Evolutionary conservation across 2,329 filamentous ascomycete genomes (phyloP).

Genomic region (Ceratocystis alfenasii): DNA sequence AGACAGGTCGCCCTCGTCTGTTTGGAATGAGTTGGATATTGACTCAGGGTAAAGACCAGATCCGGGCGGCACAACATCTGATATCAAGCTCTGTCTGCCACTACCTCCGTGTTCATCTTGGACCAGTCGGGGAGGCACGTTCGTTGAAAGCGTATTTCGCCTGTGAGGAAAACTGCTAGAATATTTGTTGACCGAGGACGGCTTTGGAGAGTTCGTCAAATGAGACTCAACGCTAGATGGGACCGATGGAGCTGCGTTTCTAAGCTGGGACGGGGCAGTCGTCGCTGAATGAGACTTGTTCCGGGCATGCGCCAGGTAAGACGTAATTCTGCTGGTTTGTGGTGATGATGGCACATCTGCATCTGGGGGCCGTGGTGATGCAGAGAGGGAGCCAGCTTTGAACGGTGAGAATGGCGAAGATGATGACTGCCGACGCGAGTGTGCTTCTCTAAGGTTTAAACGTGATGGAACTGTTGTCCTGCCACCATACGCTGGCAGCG

Average conservation of each 20-base stretch:
- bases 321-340: conserved; percentile 28
- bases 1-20: conserved; percentile 85
- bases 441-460: conserved; percentile 16
- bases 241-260: conserved; percentile 32
- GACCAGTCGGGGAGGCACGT: conserved; percentile 48
- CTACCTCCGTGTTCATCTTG: conserved; percentile 65
- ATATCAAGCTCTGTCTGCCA: conserved; percentile 62
- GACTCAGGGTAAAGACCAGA: conserved; percentile 67
- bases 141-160: conserved; percentile 63
- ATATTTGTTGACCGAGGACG: conserved; percentile 66
- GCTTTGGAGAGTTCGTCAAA: conserved; percentile 64
- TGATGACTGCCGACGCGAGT: conserved; percentile 57
- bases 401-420: conserved; percentile 90
- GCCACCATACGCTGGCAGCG: conserved; percentile 36
- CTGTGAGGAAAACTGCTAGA: conserved; percentile 91
- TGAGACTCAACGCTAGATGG: conserved; percentile 43
- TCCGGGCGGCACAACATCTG: conserved; percentile 58
- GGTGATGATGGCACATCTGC: conserved; percentile 43
- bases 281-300: conserved; percentile 20
- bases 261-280: conserved; percentile 22
- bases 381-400: conserved; percentile 89
- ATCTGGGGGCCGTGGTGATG: conserved; percentile 54
- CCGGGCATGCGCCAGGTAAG: conserved; percentile 15
- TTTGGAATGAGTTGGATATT: conserved; percentile 53
- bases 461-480: conserved; percentile 15